A percentile compares a stretch with the other conserved stretches of the same genome.
Conservation (phyloP, 2,329 filamentous ascomycete species). For the Colletotrichum tropicale region DNA sequence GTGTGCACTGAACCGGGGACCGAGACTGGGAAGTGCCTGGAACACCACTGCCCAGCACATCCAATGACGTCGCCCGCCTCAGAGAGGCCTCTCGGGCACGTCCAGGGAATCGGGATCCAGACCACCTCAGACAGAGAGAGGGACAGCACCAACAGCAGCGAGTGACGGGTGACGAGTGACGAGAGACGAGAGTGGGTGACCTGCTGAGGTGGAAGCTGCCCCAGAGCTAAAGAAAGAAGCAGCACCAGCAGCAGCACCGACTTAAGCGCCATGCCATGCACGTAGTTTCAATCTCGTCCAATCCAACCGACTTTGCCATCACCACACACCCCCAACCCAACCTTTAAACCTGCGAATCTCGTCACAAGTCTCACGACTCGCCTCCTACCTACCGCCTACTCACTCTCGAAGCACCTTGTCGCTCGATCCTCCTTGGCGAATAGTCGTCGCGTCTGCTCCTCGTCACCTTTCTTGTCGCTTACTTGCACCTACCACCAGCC, state of each 20-base stretch:
- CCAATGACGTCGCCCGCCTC: constrained; percentile 18
- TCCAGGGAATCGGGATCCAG: background rate
- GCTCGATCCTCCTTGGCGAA: background rate
- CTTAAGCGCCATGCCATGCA: constrained; percentile 19
- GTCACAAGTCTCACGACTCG: background rate
- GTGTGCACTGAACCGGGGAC: background rate
- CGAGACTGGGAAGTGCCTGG: constrained; percentile 2
- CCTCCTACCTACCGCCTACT: background rate
- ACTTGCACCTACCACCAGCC: background rate
- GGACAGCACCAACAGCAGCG: background rate
- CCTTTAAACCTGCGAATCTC: background rate
- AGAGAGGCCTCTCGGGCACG: constrained; percentile 18
- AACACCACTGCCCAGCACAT: background rate
- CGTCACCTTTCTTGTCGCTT: constrained; percentile 9
- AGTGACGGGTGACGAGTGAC: background rate
- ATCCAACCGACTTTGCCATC: constrained; percentile 10
- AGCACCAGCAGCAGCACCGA: background rate
- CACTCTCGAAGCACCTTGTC: background rate
- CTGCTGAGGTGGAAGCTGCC: background rate
- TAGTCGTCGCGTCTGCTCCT: constrained; percentile 1
- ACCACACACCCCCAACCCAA: constrained; percentile 11
- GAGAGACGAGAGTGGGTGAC: background rate
- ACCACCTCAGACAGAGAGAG: background rate
- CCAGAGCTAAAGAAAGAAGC: background rate
- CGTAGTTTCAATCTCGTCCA: constrained; percentile 6